phyloP scores from a whole-genome alignment of 345 rosid species.

The Streptanthus diversifolius region DNA sequence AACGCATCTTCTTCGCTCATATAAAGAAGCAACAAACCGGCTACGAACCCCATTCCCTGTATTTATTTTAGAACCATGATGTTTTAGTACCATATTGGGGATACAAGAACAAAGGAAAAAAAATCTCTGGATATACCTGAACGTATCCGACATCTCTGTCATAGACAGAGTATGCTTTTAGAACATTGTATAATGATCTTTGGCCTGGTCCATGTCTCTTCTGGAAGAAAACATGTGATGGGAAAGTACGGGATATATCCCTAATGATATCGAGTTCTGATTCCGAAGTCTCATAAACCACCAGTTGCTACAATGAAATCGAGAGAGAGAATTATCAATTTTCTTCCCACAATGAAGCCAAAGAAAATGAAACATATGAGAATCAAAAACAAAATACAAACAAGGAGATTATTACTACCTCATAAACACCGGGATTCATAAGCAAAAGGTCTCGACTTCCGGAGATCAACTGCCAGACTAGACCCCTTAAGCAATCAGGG shows the following conservation, averaged over 20 bases:
- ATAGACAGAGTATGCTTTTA: slow-evolving; percentile 94
- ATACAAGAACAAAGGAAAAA: slow-evolving; percentile 1
- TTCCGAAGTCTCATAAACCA: slow-evolving; percentile 83
- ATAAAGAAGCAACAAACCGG: slow-evolving; percentile 90
- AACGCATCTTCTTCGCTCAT: slow-evolving; percentile 99
- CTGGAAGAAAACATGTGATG: slow-evolving; percentile 95
- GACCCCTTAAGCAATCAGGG: slow-evolving; percentile 97
- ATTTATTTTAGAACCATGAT: slow-evolving; percentile 14
- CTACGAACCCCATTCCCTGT: slow-evolving; percentile 96
- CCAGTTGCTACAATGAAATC: slow-evolving; percentile 68
- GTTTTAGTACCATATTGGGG: slow-evolving; percentile 6
- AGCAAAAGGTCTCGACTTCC: slow-evolving; percentile 93
- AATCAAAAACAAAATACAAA: background rate
- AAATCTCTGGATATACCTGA: slow-evolving; percentile 50
- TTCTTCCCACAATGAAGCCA: slow-evolving; percentile 1
- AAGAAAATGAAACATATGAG: background rate
- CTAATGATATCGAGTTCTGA: slow-evolving; percentile 90
- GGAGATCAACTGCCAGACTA: slow-evolving; percentile 95
- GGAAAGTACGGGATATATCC: slow-evolving; percentile 92
- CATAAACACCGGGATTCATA: slow-evolving; percentile 94
- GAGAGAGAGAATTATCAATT: background rate
- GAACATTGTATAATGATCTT: slow-evolving; percentile 90
- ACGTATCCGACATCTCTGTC: slow-evolving; percentile 98
- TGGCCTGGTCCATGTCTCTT: slow-evolving; percentile 99
- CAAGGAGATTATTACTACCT: slow-evolving; percentile 38